These are phyloP conservation scores for Eimeria praecox DNA, from an alignment of 169 alveolate genomes.

Conservation along the genomic window DNA sequence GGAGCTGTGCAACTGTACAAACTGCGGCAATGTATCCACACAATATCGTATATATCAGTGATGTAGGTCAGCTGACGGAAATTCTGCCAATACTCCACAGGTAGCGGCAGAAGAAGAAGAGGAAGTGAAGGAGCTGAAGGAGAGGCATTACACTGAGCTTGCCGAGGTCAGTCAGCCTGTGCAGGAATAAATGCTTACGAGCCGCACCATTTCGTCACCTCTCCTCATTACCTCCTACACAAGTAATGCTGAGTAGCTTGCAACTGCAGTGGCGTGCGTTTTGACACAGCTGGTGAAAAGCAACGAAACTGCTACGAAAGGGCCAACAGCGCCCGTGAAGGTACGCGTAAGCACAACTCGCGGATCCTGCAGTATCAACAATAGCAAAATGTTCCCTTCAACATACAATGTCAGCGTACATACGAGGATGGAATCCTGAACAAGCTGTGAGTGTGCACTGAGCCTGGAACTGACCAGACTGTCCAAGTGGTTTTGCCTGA, in stretches of 20 bases:
- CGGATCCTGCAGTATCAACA: not conserved
- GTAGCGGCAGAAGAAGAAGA: slow-evolving; percentile 21
- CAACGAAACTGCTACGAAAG: not conserved
- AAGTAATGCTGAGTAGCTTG: not conserved
- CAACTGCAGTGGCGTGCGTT: not conserved
- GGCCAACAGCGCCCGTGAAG: not conserved
- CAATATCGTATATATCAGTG: not conserved
- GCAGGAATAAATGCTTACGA: not conserved
- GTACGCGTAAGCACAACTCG: not conserved
- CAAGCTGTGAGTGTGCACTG: not conserved
- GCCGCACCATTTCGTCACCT: not conserved
- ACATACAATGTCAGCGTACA: not conserved
- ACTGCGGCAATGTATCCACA: not conserved
- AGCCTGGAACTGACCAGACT: not conserved
- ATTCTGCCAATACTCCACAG: not conserved
- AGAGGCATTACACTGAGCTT: slow-evolving; percentile 56
- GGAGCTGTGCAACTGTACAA: not conserved
- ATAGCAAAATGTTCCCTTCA: not conserved
- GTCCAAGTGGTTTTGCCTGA: slow-evolving; percentile 13
- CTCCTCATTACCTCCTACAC: not conserved
- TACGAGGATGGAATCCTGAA: not conserved
- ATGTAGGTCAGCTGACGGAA: not conserved
- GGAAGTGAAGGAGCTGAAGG: slow-evolving; percentile 46
- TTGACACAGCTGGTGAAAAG: not conserved
- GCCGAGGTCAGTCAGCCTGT: slow-evolving; percentile 37